Percentiles rank a stretch among this genome's conserved stretches.
phyloP scores from a whole-genome alignment of 2,329 filamentous ascomycete species.

The Ophiostoma australiae region DNA sequence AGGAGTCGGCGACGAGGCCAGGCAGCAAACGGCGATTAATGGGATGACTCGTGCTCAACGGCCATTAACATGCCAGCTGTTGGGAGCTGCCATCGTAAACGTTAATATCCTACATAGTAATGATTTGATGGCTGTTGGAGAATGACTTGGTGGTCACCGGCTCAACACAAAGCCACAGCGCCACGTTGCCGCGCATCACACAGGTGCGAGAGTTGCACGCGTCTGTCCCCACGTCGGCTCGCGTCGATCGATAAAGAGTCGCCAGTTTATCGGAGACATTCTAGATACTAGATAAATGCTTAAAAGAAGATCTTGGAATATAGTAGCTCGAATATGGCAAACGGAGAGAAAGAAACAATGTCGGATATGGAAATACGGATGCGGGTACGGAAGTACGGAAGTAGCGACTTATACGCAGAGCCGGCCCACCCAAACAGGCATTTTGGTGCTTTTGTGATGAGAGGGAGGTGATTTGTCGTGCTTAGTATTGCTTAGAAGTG shows the following conservation, averaged over 20 bases:
- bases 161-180: neutral
- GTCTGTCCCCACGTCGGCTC: neutral
- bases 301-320: neutral
- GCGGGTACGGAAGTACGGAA: slow-evolving; percentile 8
- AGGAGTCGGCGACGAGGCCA: neutral
- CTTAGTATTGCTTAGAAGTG: neutral
- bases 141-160: neutral
- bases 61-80: neutral
- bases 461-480: neutral
- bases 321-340: neutral
- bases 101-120: no score
- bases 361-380: slow-evolving; percentile 2
- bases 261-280: neutral
- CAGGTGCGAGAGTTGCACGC: neutral
- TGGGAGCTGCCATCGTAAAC: neutral
- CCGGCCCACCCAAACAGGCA: slow-evolving; percentile 9
- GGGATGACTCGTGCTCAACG: neutral
- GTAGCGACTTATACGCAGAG: slow-evolving; percentile 14
- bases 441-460: neutral
- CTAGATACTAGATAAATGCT: neutral
- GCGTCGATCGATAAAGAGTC: neutral
- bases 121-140: neutral
- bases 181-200: neutral
- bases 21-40: neutral
- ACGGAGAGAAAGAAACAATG: neutral